Evolutionary conservation across 257 asterid genomes (phyloP), one percentile per base, ranked within the genome.

Genomic region (Orobanche coerulescens): DNA sequence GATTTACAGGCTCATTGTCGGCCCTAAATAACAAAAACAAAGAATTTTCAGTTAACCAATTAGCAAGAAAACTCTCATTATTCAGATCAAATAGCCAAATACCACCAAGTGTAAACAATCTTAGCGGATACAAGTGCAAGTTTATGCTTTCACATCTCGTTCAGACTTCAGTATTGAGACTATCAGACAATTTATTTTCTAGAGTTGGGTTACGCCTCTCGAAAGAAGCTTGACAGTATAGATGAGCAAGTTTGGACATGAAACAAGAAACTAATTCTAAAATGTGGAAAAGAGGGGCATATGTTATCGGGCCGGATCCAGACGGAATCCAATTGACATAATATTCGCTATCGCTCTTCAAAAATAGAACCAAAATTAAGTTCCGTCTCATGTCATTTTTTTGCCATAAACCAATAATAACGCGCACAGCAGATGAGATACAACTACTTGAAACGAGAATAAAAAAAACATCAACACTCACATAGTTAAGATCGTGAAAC

Each of bases 1-100:
- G 89, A 73, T 84, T 89, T 12, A 82, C 77, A 65, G 81, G 81
- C 60, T 84, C 94, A 14, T 77, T 84, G 12, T 84, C 85, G 18
- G 81, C 73, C 94, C 94, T 84, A 76, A 57, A 65, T 6, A n/a
- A 50, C 6, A 20, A 37, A 75, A 46, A 57, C 37, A 51, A 24
- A 48, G 16, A 51, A 30, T 6, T 5, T 28, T 34, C 31, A 63
- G 28, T 12, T 8, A 25, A 43, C 57, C 12, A 34, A 34, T 34
- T 26, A 36, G 25, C 63, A 26, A 12, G 47, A 37, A 43, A 51
- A 67, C 6, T 15, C 33, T 1, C 43, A 18, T 44, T 24, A 20
- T 34, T 53, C 34, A 50, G 33, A 39, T 13, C 2, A 40, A 43
- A 55, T 40, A 28, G 24, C 31, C 15, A 22, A 20, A 66, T 50